A percentile compares a stretch with the other conserved stretches of the same genome.
phyloP scores from a whole-genome alignment of 345 rosid genomes.

The Eucalyptus erythrocorys region DNA sequence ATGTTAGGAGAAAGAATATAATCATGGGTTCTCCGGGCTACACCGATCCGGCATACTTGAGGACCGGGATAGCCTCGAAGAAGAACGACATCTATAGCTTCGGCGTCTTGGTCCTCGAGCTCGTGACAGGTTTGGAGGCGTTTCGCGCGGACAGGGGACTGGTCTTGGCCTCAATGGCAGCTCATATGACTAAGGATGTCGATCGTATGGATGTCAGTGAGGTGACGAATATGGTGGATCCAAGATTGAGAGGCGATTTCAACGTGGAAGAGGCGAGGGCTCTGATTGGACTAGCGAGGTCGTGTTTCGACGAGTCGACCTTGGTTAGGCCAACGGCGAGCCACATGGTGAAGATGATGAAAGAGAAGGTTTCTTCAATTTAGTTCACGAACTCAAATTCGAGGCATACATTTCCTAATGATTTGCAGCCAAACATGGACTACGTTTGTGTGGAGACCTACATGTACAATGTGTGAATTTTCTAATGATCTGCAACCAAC shows the following conservation, averaged over 20 bases:
- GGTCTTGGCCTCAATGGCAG: constrained; percentile 2
- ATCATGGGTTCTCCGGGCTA: constrained; percentile 82
- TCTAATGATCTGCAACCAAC: no score
- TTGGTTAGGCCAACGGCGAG: constrained; percentile 11
- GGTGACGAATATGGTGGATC: constrained; percentile 17
- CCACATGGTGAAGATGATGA: not conserved
- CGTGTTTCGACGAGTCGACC: constrained; percentile 4
- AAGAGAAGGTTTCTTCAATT: not conserved
- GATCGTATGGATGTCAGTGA: not conserved
- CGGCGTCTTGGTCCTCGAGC: constrained; percentile 63
- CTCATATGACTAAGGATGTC: not conserved
- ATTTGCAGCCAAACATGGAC: not conserved
- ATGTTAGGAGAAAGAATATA: constrained; percentile 20
- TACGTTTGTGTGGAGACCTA: not conserved
- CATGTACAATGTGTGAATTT: not conserved
- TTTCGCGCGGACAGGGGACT: constrained; percentile 9
- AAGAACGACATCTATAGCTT: constrained; percentile 75
- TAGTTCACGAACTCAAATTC: not conserved
- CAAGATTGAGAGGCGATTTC: constrained; percentile 8
- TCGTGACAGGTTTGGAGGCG: constrained; percentile 62
- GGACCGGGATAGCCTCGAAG: constrained; percentile 65
- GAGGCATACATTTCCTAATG: not conserved
- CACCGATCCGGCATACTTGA: constrained; percentile 71
- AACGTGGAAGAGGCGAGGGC: constrained; percentile 15
- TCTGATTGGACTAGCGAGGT: constrained; percentile 6